These are phyloP conservation scores for Bryoglossum gracile DNA, from an alignment of 495 filamentous ascomycete species.

Conservation along the genomic window DNA sequence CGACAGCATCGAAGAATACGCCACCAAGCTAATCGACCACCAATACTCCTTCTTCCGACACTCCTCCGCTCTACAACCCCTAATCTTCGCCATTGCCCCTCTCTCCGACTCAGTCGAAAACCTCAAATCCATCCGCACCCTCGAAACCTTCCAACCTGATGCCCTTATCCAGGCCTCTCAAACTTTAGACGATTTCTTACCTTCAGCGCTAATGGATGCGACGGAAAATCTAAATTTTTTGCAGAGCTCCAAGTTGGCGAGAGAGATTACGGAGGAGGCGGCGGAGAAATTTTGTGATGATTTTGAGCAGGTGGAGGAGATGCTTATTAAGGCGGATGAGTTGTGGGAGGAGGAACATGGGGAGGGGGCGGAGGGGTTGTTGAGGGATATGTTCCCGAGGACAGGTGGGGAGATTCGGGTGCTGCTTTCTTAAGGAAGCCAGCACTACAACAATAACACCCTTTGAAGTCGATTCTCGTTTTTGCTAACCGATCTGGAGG, in stretches of 20 bases:
- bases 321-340: slow-evolving; percentile 41
- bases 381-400: slow-evolving; percentile 59
- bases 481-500: too few relatives aligned
- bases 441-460: too few relatives aligned
- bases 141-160: slow-evolving; percentile 55
- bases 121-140: slow-evolving; percentile 39
- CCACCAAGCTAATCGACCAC: slow-evolving; percentile 41
- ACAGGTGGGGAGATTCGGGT: slow-evolving; percentile 83
- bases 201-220: slow-evolving; percentile 88
- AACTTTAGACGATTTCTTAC: slow-evolving; percentile 82
- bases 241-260: slow-evolving; percentile 59
- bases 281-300: slow-evolving; percentile 82
- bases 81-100: slow-evolving; percentile 47
- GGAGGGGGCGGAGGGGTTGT: slow-evolving; percentile 32
- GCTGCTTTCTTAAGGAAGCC: slow-evolving; percentile 50
- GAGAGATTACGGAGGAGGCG: slow-evolving; percentile 73
- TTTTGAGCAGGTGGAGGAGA: slow-evolving; percentile 80
- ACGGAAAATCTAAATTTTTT: slow-evolving; percentile 69
- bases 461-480: too few relatives aligned
- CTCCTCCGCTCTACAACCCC: slow-evolving; percentile 61
- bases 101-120: slow-evolving; percentile 41
- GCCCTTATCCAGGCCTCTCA: slow-evolving; percentile 60
- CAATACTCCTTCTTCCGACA: slow-evolving; percentile 64
- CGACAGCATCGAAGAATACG: slow-evolving; percentile 35
- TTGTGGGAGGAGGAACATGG: slow-evolving; percentile 32